Conservation (phyloP, 1,284 basidiomycete genomes). For the Bjerkandera adusta region DNA sequence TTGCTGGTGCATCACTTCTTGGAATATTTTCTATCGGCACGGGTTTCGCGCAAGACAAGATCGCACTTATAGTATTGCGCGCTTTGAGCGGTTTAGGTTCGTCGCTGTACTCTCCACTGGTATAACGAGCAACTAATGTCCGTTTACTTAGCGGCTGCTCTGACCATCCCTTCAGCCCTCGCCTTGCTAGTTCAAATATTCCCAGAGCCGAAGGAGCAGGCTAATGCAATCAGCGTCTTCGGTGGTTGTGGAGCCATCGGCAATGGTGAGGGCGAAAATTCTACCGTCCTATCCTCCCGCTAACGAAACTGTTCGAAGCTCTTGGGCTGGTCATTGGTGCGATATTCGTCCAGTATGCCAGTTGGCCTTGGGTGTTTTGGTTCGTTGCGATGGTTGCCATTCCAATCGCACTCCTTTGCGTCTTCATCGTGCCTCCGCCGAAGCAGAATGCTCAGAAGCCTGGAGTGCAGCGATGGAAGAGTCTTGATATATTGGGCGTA, state of each 20-base stretch:
- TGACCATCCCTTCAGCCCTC: conserved; percentile 37
- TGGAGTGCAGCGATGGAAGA: conserved; percentile 9
- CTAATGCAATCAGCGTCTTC: conserved; percentile 35
- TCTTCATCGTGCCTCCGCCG: conserved; percentile 30
- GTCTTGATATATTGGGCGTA: conserved; percentile 17
- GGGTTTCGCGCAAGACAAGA: conserved; percentile 29
- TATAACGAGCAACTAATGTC: background rate
- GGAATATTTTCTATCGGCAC: conserved; percentile 28
- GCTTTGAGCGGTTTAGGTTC: conserved; percentile 16
- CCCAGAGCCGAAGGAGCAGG: conserved; percentile 33
- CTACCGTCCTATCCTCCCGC: conserved; percentile 5
- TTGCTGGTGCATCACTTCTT: conserved; percentile 25
- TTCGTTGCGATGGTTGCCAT: conserved; percentile 34
- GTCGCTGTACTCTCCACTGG: background rate
- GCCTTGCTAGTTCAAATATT: conserved; percentile 37
- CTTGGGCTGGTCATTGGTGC: conserved; percentile 33
- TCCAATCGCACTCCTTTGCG: conserved; percentile 24
- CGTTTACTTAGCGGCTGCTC: conserved; percentile 21
- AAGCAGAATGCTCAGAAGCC: background rate
- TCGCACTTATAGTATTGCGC: conserved; percentile 32
- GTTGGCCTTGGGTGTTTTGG: conserved; percentile 37
- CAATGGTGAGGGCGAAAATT: conserved; percentile 26
- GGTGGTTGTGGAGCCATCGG: conserved; percentile 34
- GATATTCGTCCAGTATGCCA: conserved; percentile 28
- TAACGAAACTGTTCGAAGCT: conserved; percentile 11